Percentiles rank a stretch among this genome's conserved stretches.
phyloP scores from a whole-genome alignment of 345 rosid species.

The Bretschneidera sinensis region DNA sequence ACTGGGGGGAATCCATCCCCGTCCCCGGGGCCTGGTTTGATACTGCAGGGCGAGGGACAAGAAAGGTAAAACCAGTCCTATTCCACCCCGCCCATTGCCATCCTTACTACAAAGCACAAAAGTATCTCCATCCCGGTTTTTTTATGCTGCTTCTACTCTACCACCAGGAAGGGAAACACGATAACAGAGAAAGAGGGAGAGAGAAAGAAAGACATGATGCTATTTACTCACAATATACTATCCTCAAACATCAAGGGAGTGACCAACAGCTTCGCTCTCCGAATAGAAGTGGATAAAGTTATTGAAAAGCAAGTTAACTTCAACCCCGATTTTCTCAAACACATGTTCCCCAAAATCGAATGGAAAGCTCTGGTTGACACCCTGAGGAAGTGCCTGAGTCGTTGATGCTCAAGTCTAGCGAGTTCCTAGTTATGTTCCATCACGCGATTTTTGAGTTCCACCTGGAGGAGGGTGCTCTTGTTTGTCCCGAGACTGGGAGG shows the following conservation, averaged over 20 bases:
- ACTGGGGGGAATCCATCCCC: no score
- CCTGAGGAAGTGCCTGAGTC: constrained; percentile 55
- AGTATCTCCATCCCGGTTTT: no score
- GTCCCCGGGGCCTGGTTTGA: no score
- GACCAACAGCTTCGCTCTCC: constrained; percentile 68
- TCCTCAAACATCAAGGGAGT: constrained; percentile 92
- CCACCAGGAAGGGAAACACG: background rate
- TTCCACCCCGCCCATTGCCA: no score
- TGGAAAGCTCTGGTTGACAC: constrained; percentile 79
- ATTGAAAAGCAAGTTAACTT: constrained; percentile 64
- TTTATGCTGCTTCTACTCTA: background rate
- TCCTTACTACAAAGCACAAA: no score
- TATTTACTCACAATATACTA: constrained; percentile 83
- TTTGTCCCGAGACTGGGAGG: constrained; percentile 83
- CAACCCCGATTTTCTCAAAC: constrained; percentile 66
- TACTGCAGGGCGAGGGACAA: no score
- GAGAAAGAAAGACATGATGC: constrained; percentile 62
- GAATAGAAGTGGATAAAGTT: constrained; percentile 58
- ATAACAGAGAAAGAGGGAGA: no score
- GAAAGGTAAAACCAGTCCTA: no score
- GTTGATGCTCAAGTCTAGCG: constrained; percentile 53
- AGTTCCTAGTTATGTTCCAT: constrained; percentile 65
- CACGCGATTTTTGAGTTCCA: constrained; percentile 87
- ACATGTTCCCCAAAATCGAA: constrained; percentile 69
- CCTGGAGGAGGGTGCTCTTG: constrained; percentile 84